These are phyloP conservation scores for Ustilago tritici DNA, from an alignment of 1,284 basidiomycete genomes.

Conservation along the genomic window DNA sequence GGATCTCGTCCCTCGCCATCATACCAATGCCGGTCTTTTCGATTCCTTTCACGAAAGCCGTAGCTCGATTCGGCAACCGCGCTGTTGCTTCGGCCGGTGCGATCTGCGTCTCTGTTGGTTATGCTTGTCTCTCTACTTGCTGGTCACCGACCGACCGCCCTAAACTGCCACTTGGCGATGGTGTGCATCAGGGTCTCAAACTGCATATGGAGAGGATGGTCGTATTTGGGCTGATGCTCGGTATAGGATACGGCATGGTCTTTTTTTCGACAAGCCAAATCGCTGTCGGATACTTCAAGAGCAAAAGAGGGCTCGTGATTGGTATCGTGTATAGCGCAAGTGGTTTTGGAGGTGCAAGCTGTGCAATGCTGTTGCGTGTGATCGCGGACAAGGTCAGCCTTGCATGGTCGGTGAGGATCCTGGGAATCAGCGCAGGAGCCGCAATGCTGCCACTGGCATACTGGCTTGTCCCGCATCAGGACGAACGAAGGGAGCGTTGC, in stretches of 20 bases:
- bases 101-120: slow-evolving; percentile 52
- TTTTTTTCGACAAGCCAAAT: slow-evolving; percentile 51
- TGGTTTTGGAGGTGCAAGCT: slow-evolving; percentile 68
- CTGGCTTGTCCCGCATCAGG: slow-evolving; percentile 33
- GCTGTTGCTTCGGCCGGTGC: slow-evolving; percentile 56
- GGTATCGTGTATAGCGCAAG: slow-evolving; percentile 68
- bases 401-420: slow-evolving; percentile 61
- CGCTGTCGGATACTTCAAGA: slow-evolving; percentile 65
- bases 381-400: slow-evolving; percentile 55
- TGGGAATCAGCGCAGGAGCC: slow-evolving; percentile 26
- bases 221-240: slow-evolving; percentile 36
- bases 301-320: slow-evolving; percentile 63
- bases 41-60: slow-evolving; percentile 62
- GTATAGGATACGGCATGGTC: slow-evolving; percentile 43
- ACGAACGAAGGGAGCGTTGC: slow-evolving; percentile 19
- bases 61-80: slow-evolving; percentile 60
- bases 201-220: slow-evolving; percentile 28
- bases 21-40: slow-evolving; percentile 62
- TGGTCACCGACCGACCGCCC: slow-evolving; percentile 29
- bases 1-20: slow-evolving; percentile 65
- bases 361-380: slow-evolving; percentile 58
- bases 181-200: slow-evolving; percentile 17
- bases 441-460: slow-evolving; percentile 39
- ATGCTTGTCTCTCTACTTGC: slow-evolving; percentile 60
- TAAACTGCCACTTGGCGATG: slow-evolving; percentile 14